phyloP scores from a whole-genome alignment of 345 rosid genomes.

The Xanthoceras sorbifolium region DNA sequence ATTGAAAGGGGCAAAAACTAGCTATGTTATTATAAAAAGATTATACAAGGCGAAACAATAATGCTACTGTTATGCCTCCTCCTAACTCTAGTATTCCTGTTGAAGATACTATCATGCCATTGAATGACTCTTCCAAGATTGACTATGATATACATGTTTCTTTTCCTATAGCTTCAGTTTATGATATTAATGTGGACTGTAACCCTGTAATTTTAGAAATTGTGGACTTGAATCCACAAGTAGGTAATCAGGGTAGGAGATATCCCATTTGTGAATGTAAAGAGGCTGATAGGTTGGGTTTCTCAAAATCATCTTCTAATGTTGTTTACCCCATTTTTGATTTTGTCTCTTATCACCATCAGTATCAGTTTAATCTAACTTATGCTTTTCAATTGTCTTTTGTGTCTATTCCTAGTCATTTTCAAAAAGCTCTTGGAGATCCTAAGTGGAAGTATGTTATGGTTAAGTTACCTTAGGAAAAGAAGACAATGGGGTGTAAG shows the following conservation, averaged over 20 bases:
- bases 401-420: conserved; percentile 4
- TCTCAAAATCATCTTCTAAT: too few relatives aligned
- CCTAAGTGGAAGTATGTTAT: background rate
- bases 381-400: background rate
- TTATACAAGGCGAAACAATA: background rate
- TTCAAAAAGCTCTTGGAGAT: background rate
- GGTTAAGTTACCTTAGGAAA: too few relatives aligned
- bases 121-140: background rate
- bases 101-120: too few relatives aligned
- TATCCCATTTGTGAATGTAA: background rate
- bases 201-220: background rate
- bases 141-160: too few relatives aligned
- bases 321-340: too few relatives aligned
- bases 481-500: too few relatives aligned
- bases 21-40: background rate
- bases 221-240: background rate
- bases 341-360: background rate
- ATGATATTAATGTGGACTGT: too few relatives aligned
- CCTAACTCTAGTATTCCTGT: background rate
- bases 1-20: background rate
- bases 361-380: background rate
- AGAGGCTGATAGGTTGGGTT: background rate
- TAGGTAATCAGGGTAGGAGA: background rate
- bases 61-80: background rate
- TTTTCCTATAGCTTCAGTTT: too few relatives aligned